Evolutionary conservation across 495 filamentous ascomycete species (phyloP), one percentile per base, ranked within the genome.

Genomic region (Penicillium desertorum): DNA sequence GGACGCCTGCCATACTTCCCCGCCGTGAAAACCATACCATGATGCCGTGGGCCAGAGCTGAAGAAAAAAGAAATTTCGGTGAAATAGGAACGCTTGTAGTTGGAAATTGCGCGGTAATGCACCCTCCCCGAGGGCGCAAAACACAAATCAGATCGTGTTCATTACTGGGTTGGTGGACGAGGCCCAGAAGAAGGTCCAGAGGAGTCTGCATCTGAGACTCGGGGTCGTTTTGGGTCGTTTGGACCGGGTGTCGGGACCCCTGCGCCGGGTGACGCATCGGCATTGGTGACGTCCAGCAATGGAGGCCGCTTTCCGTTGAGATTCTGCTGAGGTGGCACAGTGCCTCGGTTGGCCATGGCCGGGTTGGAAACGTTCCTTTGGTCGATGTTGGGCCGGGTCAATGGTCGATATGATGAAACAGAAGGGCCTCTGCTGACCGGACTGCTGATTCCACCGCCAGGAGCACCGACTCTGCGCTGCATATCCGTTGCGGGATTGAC

Each of bases 401-500:
- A 60, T 10, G 77, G 76, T 22, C 75, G 74, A 42, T 73, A 79
- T 3, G 76, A 74, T 16, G 76, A 78, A 23, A 68, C 71, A 19
- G 71, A 70, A 49, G 64, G 74, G 9, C 70, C 73, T 59, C 72
- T 66, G 39, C 60, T 71, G 27, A 76, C 65, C 7, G 76, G 76
- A 34, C 71, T 76, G 49, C 68, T 65, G 25, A 70, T 53, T 27
- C 64, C 68, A 22, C 57, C 77, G 4, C 73, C 74, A 9, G 91
- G 90, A 49, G 86, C 88, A 3, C 91, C 91, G 46, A 96, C 88
- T 58, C 84, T 81, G 34, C 90, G 78, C 51, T 84, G 73, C 42
- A 83, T 70, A 59, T 91, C 88, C 5, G 86, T 63, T 42, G 86
- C 80, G 7, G 90, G 89, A 62, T 92, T 92, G 52, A 89, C 68